These are phyloP conservation scores for Fraxinus dipetala DNA, from an alignment of 305 asterid species.

Conservation along the genomic window DNA sequence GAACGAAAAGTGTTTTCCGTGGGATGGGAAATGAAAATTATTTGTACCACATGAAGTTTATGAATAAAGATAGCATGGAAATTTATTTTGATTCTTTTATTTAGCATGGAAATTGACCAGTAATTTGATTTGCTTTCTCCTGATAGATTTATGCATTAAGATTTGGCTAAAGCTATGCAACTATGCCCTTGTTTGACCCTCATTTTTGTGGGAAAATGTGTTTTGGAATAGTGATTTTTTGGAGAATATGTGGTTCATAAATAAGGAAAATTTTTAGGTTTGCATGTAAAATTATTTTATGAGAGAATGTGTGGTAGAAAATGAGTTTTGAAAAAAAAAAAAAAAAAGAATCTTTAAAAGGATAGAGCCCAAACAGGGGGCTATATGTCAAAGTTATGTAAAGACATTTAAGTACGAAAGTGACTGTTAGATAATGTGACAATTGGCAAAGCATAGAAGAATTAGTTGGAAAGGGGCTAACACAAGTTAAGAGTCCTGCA, in stretches of 20 bases:
- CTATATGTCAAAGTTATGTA: not conserved
- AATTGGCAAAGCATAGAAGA: not conserved
- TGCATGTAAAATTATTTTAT: not conserved
- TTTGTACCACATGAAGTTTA: not conserved
- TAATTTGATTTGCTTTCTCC: not conserved
- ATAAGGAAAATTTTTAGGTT: not conserved
- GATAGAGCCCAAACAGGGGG: no score
- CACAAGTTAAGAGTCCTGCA: not conserved
- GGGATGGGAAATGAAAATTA: not conserved
- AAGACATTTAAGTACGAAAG: not conserved
- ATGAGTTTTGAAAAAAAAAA: no score
- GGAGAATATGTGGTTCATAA: not conserved
- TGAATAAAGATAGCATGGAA: not conserved
- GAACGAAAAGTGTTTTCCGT: not conserved
- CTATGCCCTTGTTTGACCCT: not conserved
- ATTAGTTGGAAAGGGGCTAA: not conserved
- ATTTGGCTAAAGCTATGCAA: not conserved
- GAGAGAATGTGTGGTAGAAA: not conserved
- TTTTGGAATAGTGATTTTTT: not conserved
- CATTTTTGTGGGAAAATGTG: not conserved
- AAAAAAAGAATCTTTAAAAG: no score
- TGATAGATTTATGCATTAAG: not conserved
- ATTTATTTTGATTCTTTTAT: not conserved
- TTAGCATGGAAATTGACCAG: not conserved
- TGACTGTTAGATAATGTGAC: not conserved